Conservation (phyloP, 2,329 filamentous ascomycete species). For the Alternaria viburni region DNA sequence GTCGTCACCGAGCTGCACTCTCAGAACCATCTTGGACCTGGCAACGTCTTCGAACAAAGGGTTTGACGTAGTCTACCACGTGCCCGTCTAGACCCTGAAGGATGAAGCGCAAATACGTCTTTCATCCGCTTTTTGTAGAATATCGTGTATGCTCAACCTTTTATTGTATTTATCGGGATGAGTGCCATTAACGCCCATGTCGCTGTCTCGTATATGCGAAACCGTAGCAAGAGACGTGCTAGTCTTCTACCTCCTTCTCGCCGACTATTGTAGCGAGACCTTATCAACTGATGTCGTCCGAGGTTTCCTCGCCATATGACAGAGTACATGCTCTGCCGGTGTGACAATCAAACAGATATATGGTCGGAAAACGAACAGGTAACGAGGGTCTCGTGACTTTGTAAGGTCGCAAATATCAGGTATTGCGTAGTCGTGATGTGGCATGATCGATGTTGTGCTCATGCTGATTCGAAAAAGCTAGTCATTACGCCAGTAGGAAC, state of each 20-base stretch:
- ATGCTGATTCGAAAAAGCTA: neutral
- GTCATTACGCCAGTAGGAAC: neutral
- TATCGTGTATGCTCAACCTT: neutral
- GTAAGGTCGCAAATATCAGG: neutral
- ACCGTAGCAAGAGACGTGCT: neutral
- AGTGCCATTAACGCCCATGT: neutral
- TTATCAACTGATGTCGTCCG: neutral
- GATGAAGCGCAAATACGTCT: neutral
- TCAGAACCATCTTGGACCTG: neutral
- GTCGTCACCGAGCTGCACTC: neutral
- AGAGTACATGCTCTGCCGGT: neutral
- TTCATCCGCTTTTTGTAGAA: neutral
- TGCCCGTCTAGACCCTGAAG: neutral
- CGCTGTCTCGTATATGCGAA: neutral
- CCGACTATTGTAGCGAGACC: neutral
- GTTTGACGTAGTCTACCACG: neutral
- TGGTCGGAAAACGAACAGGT: neutral
- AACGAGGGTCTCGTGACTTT: neutral
- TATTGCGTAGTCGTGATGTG: neutral
- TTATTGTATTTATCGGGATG: neutral
- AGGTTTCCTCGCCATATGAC: neutral
- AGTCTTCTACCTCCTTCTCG: neutral
- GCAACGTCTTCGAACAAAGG: neutral
- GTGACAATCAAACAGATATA: neutral
- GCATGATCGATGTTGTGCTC: neutral